These are phyloP conservation scores for Polyporus tsugae DNA, from an alignment of 1,284 basidiomycete genomes.

Conservation along the genomic window DNA sequence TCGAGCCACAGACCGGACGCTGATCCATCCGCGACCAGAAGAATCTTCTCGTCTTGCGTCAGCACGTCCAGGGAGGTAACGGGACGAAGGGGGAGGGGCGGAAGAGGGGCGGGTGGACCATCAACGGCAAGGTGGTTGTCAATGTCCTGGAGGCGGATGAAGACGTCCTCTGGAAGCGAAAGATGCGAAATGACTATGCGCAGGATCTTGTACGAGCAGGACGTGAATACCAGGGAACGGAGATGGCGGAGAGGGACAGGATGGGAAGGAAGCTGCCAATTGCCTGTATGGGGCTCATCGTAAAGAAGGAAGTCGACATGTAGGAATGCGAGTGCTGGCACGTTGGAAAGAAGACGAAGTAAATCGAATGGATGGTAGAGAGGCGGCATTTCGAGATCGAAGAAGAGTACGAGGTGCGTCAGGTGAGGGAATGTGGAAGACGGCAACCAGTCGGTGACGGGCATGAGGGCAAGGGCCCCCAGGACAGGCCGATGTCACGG, in stretches of 20 bases:
- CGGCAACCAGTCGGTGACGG: background rate
- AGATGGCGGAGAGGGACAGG: background rate
- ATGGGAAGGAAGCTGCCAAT: background rate
- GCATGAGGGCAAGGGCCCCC: background rate
- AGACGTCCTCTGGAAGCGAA: background rate
- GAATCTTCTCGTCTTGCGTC: background rate
- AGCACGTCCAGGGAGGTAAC: background rate
- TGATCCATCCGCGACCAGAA: background rate
- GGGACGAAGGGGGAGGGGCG: background rate
- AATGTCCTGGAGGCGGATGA: background rate
- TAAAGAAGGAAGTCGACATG: background rate
- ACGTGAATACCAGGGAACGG: background rate
- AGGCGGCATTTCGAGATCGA: too few species aligned
- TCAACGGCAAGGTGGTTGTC: background rate
- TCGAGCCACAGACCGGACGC: background rate
- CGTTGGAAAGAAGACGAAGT: background rate
- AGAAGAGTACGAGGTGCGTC: background rate
- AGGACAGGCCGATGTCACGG: background rate
- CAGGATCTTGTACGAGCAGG: background rate
- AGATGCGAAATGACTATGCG: background rate
- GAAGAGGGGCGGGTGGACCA: background rate
- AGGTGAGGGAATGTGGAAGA: background rate
- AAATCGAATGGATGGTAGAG: background rate
- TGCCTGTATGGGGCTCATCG: background rate
- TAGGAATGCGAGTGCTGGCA: background rate